phyloP scores from a whole-genome alignment of 495 filamentous ascomycete species.

The Podospora comata region DNA sequence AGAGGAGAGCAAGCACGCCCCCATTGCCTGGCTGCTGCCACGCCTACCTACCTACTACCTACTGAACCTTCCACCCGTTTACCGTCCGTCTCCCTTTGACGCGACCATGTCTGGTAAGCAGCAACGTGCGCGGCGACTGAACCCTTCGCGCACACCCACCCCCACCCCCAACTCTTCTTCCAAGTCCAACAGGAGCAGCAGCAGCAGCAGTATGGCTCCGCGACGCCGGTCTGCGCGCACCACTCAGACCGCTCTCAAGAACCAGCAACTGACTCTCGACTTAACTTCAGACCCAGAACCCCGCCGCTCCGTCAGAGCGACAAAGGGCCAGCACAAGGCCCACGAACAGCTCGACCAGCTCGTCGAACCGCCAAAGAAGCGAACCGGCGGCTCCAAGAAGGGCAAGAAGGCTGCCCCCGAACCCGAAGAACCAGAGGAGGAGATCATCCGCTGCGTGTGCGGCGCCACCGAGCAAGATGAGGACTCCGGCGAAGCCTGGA shows the following conservation, averaged over 20 bases:
- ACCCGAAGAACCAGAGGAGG: slow-evolving; percentile 59
- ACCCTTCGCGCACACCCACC: slow-evolving; percentile 11
- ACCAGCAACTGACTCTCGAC: slow-evolving; percentile 25
- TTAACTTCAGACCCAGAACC: slow-evolving; percentile 62
- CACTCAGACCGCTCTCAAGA: not conserved
- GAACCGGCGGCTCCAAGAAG: slow-evolving; percentile 51
- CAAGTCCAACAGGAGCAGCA: not conserved
- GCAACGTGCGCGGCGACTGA: slow-evolving; percentile 15
- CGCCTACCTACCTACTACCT: not conserved
- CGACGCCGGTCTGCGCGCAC: slow-evolving; percentile 11
- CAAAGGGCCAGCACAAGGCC: slow-evolving; percentile 93
- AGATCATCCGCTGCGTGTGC: slow-evolving; percentile 88
- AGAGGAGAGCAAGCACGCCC: slow-evolving; percentile 5
- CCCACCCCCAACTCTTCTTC: slow-evolving; percentile 8
- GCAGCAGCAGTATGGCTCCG: slow-evolving; percentile 4
- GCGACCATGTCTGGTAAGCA: slow-evolving; percentile 39
- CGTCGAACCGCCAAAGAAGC: slow-evolving; percentile 58
- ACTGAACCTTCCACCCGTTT: slow-evolving; percentile 13
- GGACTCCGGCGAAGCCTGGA: slow-evolving; percentile 77
- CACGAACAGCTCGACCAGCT: slow-evolving; percentile 65
- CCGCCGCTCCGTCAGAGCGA: slow-evolving; percentile 88
- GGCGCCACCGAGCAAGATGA: slow-evolving; percentile 82
- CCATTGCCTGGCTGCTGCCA: not conserved
- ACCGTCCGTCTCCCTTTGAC: slow-evolving; percentile 17
- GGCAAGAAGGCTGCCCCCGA: slow-evolving; percentile 53